These are phyloP conservation scores for Colletotrichum sp. DNA, from an alignment of 2,329 filamentous ascomycete species.

Conservation along the genomic window DNA sequence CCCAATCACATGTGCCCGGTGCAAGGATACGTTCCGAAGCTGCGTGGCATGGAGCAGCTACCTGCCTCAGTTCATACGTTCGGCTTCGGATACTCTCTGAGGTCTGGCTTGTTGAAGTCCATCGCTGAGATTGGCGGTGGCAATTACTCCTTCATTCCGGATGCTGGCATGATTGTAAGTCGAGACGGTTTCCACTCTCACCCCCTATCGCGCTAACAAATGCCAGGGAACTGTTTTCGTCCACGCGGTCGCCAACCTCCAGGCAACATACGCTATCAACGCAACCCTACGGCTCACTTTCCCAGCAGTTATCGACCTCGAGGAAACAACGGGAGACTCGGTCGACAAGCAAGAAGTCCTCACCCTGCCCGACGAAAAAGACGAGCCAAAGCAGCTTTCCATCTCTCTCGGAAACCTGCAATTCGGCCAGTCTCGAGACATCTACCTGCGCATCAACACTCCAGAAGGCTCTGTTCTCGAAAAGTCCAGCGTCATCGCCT, in stretches of 20 bases:
- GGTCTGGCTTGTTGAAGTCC: slow-evolving; percentile 61
- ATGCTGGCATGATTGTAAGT: slow-evolving; percentile 63
- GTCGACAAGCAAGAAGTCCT: slow-evolving; percentile 38
- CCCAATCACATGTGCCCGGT: slow-evolving; percentile 60
- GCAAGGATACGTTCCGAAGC: slow-evolving; percentile 59
- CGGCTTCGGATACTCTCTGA: slow-evolving; percentile 56
- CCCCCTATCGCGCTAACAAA: background rate
- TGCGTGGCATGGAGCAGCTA: slow-evolving; percentile 45
- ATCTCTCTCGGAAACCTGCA: slow-evolving; percentile 58
- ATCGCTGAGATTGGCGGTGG: slow-evolving; percentile 63
- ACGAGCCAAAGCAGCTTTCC: slow-evolving; percentile 29
- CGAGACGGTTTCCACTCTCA: rapidly evolving
- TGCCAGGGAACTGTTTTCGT: slow-evolving; percentile 62
- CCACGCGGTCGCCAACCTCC: slow-evolving; percentile 66
- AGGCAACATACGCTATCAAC: slow-evolving; percentile 59
- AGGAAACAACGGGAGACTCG: slow-evolving; percentile 42
- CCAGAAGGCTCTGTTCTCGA: background rate
- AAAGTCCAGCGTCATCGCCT: slow-evolving; percentile 10
- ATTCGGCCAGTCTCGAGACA: slow-evolving; percentile 65
- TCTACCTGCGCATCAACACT: slow-evolving; percentile 49
- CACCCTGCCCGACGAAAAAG: slow-evolving; percentile 14
- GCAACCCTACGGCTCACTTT: slow-evolving; percentile 49
- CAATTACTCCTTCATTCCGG: slow-evolving; percentile 66
- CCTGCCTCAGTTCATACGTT: slow-evolving; percentile 57
- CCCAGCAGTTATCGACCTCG: slow-evolving; percentile 37